phyloP scores from a whole-genome alignment of 2,329 filamentous ascomycete genomes.

The Parasarocladium wereldwijsianum region DNA sequence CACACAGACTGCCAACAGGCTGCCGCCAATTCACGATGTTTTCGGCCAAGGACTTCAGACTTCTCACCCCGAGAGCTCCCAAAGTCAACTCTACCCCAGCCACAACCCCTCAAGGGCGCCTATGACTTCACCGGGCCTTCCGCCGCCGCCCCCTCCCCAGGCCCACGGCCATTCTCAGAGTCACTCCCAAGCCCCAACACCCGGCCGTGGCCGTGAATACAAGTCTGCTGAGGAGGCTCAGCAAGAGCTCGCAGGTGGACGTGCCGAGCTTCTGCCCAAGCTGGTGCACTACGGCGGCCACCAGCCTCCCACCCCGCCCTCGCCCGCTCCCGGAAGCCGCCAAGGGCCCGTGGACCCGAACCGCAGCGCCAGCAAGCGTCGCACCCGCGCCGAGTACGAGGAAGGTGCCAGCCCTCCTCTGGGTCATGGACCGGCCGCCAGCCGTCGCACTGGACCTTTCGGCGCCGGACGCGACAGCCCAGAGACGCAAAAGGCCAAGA shows the following conservation, averaged over 20 bases:
- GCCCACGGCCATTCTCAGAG: no score
- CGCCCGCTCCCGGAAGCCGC: conserved; percentile 45
- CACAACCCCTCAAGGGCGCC: conserved; percentile 51
- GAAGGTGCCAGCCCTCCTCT: conserved; percentile 79
- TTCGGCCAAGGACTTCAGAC: conserved; percentile 69
- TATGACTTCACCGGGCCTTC: conserved; percentile 65
- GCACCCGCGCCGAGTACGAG: conserved; percentile 82
- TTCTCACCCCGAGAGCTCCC: conserved; percentile 40
- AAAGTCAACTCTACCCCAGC: conserved; percentile 38
- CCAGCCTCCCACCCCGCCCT: conserved; percentile 84
- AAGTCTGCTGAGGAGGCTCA: conserved; percentile 94
- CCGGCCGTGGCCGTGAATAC: conserved; percentile 66
- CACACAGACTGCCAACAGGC: conserved; percentile 75
- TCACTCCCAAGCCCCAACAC: conserved; percentile 39
- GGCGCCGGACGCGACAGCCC: conserved; percentile 71
- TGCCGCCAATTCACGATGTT: conserved; percentile 89
- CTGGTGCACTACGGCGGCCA: conserved; percentile 91
- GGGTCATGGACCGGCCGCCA: conserved; percentile 52
- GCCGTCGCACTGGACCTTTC: conserved; percentile 55
- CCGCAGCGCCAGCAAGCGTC: conserved; percentile 52
- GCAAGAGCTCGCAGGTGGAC: conserved; percentile 76
- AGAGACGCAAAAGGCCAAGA: conserved; percentile 72
- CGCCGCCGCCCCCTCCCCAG: conserved; percentile 30
- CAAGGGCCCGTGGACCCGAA: conserved; percentile 32
- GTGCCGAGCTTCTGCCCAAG: conserved; percentile 81